Evolutionary conservation across 306 rosid genomes (phyloP).

Genomic region (Benincasa hispida): DNA sequence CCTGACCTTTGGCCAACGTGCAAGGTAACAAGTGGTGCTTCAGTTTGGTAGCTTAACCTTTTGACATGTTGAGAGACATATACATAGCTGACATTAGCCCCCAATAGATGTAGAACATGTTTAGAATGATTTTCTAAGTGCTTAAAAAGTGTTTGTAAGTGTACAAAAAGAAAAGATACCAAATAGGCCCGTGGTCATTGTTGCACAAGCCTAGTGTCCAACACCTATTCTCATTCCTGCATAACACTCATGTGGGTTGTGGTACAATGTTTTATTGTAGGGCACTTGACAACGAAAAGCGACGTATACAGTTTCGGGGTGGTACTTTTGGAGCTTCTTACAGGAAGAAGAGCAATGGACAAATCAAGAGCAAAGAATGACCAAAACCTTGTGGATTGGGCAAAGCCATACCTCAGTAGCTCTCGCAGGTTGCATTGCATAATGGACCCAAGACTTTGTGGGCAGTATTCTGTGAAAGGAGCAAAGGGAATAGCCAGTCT

Average conservation of each 20-base stretch:
- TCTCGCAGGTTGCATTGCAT: slow-evolving; percentile 46
- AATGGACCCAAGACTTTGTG: slow-evolving; percentile 71
- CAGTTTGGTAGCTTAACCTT: neutral
- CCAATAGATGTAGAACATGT: too few relatives aligned
- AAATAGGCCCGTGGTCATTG: too few relatives aligned
- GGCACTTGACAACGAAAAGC: slow-evolving; percentile 84
- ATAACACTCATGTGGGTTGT: neutral
- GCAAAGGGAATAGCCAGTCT: slow-evolving; percentile 61
- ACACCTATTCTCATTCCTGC: neutral
- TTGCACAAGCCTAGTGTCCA: neutral
- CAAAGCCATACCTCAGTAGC: slow-evolving; percentile 60
- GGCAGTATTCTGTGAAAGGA: slow-evolving; percentile 88
- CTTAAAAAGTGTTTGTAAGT: too few relatives aligned
- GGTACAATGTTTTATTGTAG: slow-evolving; percentile 22
- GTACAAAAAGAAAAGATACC: too few relatives aligned
- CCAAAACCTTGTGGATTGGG: slow-evolving; percentile 87
- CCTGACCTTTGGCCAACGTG: neutral
- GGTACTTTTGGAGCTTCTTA: slow-evolving; percentile 68
- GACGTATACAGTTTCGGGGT: slow-evolving; percentile 85
- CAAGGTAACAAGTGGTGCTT: neutral
- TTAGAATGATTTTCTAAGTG: too few relatives aligned
- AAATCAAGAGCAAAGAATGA: slow-evolving; percentile 61
- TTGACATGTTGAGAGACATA: neutral
- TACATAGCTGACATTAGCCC: too few relatives aligned
- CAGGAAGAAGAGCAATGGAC: slow-evolving; percentile 81